Conservation (phyloP, 371 early-diverging fungal species). For the Vairimorpha necatrix region DNA sequence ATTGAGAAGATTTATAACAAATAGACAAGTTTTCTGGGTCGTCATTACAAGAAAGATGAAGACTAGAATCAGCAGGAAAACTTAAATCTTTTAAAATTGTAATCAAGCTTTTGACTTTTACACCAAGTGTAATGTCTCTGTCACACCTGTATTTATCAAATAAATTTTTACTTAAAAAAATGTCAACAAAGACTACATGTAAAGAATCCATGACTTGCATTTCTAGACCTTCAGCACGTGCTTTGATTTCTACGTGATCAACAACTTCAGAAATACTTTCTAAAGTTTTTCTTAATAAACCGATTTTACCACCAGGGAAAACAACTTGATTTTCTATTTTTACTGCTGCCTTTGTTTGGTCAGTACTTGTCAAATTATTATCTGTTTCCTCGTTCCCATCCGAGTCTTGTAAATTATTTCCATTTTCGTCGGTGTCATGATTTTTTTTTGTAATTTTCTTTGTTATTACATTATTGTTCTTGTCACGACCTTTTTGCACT, state of each 20-base stretch:
- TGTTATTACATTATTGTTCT: background rate
- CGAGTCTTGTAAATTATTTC: background rate
- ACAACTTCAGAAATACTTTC: constrained; percentile 62
- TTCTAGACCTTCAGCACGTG: constrained; percentile 48
- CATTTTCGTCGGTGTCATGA: too few relatives aligned
- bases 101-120: constrained; percentile 55
- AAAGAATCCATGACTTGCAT: constrained; percentile 65
- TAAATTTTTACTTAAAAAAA: constrained; percentile 52
- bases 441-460: background rate
- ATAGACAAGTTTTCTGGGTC: constrained; percentile 33
- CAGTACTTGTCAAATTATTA: too few relatives aligned
- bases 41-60: constrained; percentile 43
- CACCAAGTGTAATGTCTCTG: constrained; percentile 54
- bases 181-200: constrained; percentile 62
- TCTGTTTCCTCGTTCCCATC: background rate
- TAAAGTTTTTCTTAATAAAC: constrained; percentile 52
- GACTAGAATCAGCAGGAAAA: constrained; percentile 19
- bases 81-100: constrained; percentile 56
- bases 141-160: constrained; percentile 65
- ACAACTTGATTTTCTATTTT: background rate
- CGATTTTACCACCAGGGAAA: constrained; percentile 17
- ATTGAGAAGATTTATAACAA: constrained; percentile 6
- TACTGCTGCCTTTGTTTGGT: background rate
- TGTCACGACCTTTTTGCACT: background rate
- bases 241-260: constrained; percentile 59